phyloP scores from a whole-genome alignment of 2,329 filamentous ascomycete species.

The Ophiostoma sp. region DNA sequence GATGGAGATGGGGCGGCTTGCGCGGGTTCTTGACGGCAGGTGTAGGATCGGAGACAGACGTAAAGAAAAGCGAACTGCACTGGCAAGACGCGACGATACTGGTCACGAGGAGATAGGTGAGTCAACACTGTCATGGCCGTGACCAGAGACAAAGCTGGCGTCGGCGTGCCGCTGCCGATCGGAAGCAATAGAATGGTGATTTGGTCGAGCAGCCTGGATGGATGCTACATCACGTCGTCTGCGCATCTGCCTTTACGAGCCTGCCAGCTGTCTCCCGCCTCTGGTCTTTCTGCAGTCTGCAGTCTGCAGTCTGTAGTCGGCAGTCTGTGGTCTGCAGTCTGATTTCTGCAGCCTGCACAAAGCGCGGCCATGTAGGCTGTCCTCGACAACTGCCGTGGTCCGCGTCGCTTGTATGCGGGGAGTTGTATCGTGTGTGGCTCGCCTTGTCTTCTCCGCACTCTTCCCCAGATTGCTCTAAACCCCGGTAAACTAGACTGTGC shows the following conservation, averaged over 20 bases:
- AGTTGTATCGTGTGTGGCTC: neutral
- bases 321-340: neutral
- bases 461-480: neutral
- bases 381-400: neutral
- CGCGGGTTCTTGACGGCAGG: neutral
- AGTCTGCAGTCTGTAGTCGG: neutral
- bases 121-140: too few relatives aligned
- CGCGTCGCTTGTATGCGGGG: neutral
- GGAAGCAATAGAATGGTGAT: constrained; percentile 20
- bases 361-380: too few relatives aligned
- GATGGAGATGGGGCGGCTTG: neutral
- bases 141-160: neutral
- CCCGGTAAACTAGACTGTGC: neutral
- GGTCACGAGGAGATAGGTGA: too few relatives aligned
- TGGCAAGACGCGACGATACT: too few relatives aligned
- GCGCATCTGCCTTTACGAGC: neutral
- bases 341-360: neutral
- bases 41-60: neutral
- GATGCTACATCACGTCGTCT: neutral
- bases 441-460: neutral
- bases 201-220: constrained; percentile 23
- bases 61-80: too few relatives aligned
- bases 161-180: constrained; percentile 10
- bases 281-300: neutral
- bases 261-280: neutral